These are phyloP conservation scores for Zelopaecilomyces penicillatus DNA, from an alignment of 2,329 filamentous ascomycete genomes.

Conservation along the genomic window DNA sequence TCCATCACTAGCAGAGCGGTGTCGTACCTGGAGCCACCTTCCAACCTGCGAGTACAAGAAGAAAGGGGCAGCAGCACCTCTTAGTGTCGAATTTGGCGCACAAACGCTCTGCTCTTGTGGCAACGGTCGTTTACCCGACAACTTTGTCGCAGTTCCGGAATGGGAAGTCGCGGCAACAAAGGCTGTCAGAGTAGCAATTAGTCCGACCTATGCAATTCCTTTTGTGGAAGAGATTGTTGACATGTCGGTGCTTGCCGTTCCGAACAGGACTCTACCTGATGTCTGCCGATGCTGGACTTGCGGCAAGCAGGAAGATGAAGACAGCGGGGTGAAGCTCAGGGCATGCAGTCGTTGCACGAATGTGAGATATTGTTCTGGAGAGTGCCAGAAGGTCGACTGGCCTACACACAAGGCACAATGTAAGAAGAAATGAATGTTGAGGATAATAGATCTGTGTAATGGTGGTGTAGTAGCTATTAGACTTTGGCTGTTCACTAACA, in stretches of 20 bases:
- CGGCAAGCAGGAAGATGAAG: constrained; percentile 21
- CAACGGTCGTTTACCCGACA: constrained; percentile 30
- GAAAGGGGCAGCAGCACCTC: constrained; percentile 26
- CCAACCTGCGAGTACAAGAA: constrained; percentile 34
- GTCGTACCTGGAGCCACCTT: constrained; percentile 38
- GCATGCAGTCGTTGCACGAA: constrained; percentile 37
- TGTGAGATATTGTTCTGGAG: constrained; percentile 41
- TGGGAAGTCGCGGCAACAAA: constrained; percentile 34
- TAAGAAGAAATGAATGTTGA: not conserved
- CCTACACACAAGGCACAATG: constrained; percentile 31
- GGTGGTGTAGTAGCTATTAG: not conserved
- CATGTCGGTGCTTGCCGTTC: constrained; percentile 7
- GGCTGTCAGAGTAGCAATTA: constrained; percentile 50
- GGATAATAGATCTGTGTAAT: not conserved
- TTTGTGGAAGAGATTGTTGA: constrained; percentile 34
- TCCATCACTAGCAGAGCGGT: constrained; percentile 38
- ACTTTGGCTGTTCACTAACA: too few species aligned
- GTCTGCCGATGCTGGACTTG: constrained; percentile 27
- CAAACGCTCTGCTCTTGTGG: constrained; percentile 39
- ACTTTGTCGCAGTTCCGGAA: constrained; percentile 32
- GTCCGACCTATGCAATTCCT: constrained; percentile 40
- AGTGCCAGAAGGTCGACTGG: constrained; percentile 49
- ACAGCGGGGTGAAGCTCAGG: constrained; percentile 25
- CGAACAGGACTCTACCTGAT: constrained; percentile 9
- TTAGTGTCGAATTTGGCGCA: constrained; percentile 27